phyloP scores from a whole-genome alignment of 2,329 filamentous ascomycete genomes.

The Phaeoacremonium minimum region DNA sequence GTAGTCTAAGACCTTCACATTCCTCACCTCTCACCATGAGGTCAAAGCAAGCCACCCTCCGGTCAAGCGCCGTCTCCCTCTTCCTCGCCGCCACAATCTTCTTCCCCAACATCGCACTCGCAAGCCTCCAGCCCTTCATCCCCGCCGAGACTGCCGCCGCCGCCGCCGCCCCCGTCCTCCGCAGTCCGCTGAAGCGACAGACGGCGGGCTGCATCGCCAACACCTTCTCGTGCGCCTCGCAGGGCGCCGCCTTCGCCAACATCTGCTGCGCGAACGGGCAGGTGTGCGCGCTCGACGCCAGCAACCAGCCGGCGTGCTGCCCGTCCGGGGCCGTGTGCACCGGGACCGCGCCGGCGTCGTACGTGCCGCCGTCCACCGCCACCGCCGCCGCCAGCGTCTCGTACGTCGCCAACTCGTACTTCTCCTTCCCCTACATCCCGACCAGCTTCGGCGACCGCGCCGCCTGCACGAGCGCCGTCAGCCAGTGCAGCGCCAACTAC shows the following conservation, averaged over 20 bases:
- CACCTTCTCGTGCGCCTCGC: conserved; percentile 45
- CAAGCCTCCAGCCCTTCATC: conserved; percentile 18
- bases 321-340: conserved; percentile 46
- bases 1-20: conserved; percentile 1
- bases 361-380: conserved; percentile 24
- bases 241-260: conserved; percentile 39
- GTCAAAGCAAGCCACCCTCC: conserved; percentile 2
- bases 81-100: conserved; percentile 1
- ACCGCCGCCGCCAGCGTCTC: conserved; percentile 34
- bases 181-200: conserved; percentile 12
- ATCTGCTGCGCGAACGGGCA: conserved; percentile 50
- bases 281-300: conserved; percentile 42
- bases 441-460: conserved; percentile 46
- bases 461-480: conserved; percentile 47
- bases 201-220: conserved; percentile 37
- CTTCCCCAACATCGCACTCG: too few species aligned
- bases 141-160: conserved; percentile 19
- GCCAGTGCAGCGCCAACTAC: conserved; percentile 50
- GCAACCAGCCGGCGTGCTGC: conserved; percentile 48
- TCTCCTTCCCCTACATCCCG: conserved; percentile 54
- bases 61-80: too few species aligned
- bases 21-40: conserved; percentile 6
- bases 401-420: conserved; percentile 54
- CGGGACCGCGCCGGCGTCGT: conserved; percentile 41
- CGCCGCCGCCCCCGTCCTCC: conserved; percentile 10